These are phyloP conservation scores for Ascochyta rabiei DNA, from an alignment of 2,329 filamentous ascomycete genomes.

Conservation along the genomic window DNA sequence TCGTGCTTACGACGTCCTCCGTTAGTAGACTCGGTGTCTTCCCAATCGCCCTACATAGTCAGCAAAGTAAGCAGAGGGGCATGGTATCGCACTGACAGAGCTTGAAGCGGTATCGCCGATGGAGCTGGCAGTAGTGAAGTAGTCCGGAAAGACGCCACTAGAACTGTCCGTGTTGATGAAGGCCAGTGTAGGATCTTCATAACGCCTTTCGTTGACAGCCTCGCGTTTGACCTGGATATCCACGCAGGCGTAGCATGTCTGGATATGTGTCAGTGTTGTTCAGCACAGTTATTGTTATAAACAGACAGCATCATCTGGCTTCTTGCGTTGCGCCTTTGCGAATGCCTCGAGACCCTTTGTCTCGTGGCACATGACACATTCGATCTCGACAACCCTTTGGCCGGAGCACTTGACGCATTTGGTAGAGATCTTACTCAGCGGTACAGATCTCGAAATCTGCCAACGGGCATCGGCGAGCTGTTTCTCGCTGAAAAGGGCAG, in stretches of 20 bases:
- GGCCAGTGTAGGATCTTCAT: slow-evolving; percentile 33
- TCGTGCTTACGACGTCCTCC: slow-evolving; percentile 10
- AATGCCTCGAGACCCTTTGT: slow-evolving; percentile 57
- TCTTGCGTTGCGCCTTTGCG: slow-evolving; percentile 55
- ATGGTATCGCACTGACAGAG: slow-evolving; percentile 18
- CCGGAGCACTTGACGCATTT: slow-evolving; percentile 56
- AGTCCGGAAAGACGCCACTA: slow-evolving; percentile 25
- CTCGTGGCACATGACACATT: slow-evolving; percentile 55
- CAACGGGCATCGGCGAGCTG: slow-evolving; percentile 49
- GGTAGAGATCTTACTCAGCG: slow-evolving; percentile 18
- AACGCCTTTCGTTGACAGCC: slow-evolving; percentile 36
- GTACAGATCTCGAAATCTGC: slow-evolving; percentile 15
- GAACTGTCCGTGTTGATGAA: slow-evolving; percentile 28
- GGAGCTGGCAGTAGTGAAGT: slow-evolving; percentile 19
- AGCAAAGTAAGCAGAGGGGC: slow-evolving; percentile 1
- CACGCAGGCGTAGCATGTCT: slow-evolving; percentile 44
- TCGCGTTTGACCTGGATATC: slow-evolving; percentile 30
- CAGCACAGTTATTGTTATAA: neutral
- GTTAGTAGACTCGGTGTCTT: slow-evolving; percentile 16
- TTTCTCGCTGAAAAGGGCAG: slow-evolving; percentile 54
- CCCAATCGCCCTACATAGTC: slow-evolving; percentile 22
- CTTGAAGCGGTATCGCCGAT: slow-evolving; percentile 23
- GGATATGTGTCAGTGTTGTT: slow-evolving; percentile 10
- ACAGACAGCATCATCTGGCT: slow-evolving; percentile 55
- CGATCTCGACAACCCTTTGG: slow-evolving; percentile 52